A percentile compares a stretch with the other conserved stretches of the same genome.
Evolutionary conservation across 768 basidiomycete genomes (phyloP).

Genomic region (Hypholoma fasciculare): DNA sequence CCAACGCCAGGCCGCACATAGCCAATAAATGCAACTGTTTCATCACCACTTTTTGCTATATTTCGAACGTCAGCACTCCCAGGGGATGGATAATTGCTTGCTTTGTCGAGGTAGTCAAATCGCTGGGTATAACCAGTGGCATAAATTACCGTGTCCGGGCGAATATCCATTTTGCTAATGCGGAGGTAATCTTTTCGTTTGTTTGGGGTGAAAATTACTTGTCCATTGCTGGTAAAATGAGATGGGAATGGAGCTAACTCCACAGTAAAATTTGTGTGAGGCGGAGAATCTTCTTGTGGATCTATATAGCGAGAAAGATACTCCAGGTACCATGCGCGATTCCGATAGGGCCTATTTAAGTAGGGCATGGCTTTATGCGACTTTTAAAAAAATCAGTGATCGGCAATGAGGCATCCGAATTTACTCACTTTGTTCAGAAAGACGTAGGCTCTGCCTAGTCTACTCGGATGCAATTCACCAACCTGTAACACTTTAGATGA

Average conservation of each 20-base stretch:
- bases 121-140: constrained; percentile 51
- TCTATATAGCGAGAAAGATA: constrained; percentile 58
- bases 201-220: constrained; percentile 43
- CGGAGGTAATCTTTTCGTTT: constrained; percentile 42
- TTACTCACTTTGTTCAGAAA: constrained; percentile 55
- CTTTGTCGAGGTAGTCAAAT: constrained; percentile 39
- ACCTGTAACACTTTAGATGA: constrained; percentile 28
- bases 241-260: constrained; percentile 60
- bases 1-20: constrained; percentile 61
- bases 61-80: constrained; percentile 44
- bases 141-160: constrained; percentile 49
- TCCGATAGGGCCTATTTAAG: constrained; percentile 56
- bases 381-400: no score
- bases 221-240: constrained; percentile 40
- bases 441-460: constrained; percentile 61
- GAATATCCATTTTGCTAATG: constrained; percentile 37
- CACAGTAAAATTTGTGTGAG: constrained; percentile 42
- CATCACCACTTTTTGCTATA: constrained; percentile 41
- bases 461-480: constrained; percentile 51
- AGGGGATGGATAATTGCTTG: constrained; percentile 38
- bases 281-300: constrained; percentile 49
- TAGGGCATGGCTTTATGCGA: constrained; percentile 61
- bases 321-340: constrained; percentile 42
- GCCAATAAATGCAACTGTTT: constrained; percentile 53
- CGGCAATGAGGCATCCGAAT: neutral